These are phyloP conservation scores for Sarcomyxa edulis DNA, from an alignment of 768 basidiomycete species.

Conservation along the genomic window DNA sequence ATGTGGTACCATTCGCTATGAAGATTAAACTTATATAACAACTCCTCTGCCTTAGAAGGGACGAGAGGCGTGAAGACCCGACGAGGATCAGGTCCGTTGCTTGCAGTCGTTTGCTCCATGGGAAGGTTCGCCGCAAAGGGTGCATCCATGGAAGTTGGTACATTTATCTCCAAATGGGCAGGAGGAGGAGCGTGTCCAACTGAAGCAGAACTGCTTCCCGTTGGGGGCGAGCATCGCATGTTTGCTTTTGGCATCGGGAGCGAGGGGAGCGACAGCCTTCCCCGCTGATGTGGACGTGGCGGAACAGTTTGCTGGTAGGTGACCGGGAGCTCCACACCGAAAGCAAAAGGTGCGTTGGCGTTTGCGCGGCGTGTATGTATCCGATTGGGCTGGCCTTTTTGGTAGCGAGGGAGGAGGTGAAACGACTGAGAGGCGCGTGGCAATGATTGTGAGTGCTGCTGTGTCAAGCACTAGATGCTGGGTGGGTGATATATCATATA, in stretches of 20 bases:
- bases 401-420: neutral
- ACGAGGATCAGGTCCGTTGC: constrained; percentile 20
- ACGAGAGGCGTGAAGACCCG: constrained; percentile 25
- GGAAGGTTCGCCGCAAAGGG: constrained; percentile 16
- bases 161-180: constrained; percentile 16
- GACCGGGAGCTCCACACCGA: constrained; percentile 19
- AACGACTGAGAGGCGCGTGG: constrained; percentile 1
- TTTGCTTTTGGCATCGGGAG: constrained; percentile 5
- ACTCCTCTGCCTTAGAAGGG: constrained; percentile 8
- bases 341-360: constrained; percentile 15
- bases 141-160: constrained; percentile 21
- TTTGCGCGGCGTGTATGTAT: neutral
- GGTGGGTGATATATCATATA: too few relatives aligned
- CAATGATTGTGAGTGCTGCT: constrained; percentile 5
- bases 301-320: constrained; percentile 17
- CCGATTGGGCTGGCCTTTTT: neutral
- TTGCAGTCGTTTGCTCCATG: constrained; percentile 26
- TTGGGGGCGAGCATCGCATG: constrained; percentile 16
- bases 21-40: constrained; percentile 12
- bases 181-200: constrained; percentile 12
- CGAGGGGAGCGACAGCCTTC: constrained; percentile 10
- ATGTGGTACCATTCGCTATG: constrained; percentile 20
- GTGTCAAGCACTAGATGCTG: too few relatives aligned
- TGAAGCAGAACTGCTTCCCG: constrained; percentile 22
- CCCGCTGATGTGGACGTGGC: constrained; percentile 17